phyloP scores from a whole-genome alignment of 192 early-diverging fungal genomes.

The Chytriomyces hyalinus region DNA sequence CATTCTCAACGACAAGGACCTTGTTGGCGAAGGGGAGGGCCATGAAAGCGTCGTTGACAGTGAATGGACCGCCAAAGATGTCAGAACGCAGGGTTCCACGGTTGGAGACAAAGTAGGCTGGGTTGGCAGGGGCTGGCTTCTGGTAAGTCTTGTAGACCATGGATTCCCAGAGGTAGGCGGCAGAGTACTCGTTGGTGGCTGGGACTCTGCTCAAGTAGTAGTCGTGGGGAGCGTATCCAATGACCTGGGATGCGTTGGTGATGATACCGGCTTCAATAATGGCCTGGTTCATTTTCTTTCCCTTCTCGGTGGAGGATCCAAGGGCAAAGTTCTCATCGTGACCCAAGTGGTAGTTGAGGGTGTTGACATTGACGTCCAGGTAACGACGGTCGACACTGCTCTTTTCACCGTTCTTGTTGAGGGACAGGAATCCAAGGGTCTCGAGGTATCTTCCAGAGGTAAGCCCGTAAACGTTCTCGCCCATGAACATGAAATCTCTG shows the following conservation, averaged over 20 bases:
- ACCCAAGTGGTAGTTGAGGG: constrained; percentile 57
- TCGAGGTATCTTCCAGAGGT: constrained; percentile 61
- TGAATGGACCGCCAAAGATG: constrained; percentile 56
- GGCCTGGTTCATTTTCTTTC: constrained; percentile 44
- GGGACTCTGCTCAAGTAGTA: constrained; percentile 54
- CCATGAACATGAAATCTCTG: constrained; percentile 52
- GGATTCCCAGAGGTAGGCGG: constrained; percentile 38
- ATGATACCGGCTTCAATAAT: constrained; percentile 41
- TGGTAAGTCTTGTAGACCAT: constrained; percentile 44
- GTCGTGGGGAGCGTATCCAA: constrained; percentile 59
- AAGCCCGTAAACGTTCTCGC: constrained; percentile 52
- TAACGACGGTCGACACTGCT: constrained; percentile 54
- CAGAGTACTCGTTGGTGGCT: constrained; percentile 38
- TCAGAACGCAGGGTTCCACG: constrained; percentile 54
- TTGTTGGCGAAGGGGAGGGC: constrained; percentile 52
- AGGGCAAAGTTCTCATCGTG: constrained; percentile 36
- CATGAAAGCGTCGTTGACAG: constrained; percentile 51
- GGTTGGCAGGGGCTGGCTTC: constrained; percentile 44
- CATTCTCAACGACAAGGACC: constrained; percentile 42
- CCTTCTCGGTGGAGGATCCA: constrained; percentile 36
- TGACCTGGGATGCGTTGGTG: constrained; percentile 42
- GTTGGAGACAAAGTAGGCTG: constrained; percentile 50
- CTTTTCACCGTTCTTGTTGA: constrained; percentile 41
- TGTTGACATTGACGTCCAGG: constrained; percentile 58
- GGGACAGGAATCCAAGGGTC: constrained; percentile 61